phyloP scores from a whole-genome alignment of 2,329 filamentous ascomycete species.

The Xylaria sp. region DNA sequence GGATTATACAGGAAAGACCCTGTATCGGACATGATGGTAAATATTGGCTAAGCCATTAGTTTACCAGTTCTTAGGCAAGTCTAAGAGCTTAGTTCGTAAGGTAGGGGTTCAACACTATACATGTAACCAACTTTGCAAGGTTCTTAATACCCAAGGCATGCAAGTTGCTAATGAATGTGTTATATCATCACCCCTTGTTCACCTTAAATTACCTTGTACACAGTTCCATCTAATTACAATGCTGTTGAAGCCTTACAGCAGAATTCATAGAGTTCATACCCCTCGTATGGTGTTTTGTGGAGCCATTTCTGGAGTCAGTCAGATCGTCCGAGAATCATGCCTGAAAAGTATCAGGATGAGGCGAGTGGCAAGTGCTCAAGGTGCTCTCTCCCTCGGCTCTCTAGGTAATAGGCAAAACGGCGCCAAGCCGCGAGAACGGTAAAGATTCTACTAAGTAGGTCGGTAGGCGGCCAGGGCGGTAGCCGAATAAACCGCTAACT shows the following conservation, averaged over 20 bases:
- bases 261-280: background rate
- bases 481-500: slow-evolving; percentile 7
- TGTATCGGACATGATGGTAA: background rate
- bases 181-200: background rate
- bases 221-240: background rate
- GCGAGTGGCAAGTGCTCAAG: background rate
- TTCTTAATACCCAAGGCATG: background rate
- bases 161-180: background rate
- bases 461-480: slow-evolving; percentile 11
- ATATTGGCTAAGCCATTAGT: background rate
- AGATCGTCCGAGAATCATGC: slow-evolving; percentile 32
- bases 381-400: too few relatives aligned
- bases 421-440: background rate
- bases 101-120: background rate
- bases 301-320: background rate
- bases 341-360: slow-evolving; percentile 22
- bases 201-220: background rate
- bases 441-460: too few relatives aligned
- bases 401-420: slow-evolving; percentile 4
- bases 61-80: background rate
- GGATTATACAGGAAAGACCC: background rate
- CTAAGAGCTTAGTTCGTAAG: background rate
- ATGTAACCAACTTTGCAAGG: background rate
- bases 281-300: background rate
- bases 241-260: background rate